Evolutionary conservation across 805 yeast genomes (phyloP).

Genomic region (Metschnikowia sp.): DNA sequence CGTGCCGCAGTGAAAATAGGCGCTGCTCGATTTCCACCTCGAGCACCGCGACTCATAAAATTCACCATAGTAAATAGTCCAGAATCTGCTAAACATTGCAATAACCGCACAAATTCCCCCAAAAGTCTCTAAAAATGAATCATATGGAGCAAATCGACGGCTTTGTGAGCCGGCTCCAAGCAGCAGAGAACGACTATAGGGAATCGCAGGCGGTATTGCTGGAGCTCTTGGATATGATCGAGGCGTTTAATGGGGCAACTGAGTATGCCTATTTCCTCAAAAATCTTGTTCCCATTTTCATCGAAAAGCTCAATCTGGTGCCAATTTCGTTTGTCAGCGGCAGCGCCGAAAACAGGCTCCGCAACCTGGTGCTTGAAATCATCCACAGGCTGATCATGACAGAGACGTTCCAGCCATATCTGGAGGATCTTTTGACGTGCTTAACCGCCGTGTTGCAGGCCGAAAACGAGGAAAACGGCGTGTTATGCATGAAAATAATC

Average conservation of each 20-base stretch:
- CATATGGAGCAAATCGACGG: slow-evolving; percentile 60
- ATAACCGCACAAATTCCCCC: too few relatives aligned
- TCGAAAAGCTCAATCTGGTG: slow-evolving; percentile 57
- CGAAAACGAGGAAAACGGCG: slow-evolving; percentile 96
- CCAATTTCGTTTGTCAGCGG: slow-evolving; percentile 68
- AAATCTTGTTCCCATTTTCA: slow-evolving; percentile 65
- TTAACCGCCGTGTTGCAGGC: slow-evolving; percentile 57
- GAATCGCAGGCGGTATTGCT: slow-evolving; percentile 66
- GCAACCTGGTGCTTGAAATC: slow-evolving; percentile 74
- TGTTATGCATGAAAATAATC: slow-evolving; percentile 80
- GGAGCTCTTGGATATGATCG: slow-evolving; percentile 84
- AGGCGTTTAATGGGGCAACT: slow-evolving; percentile 72
- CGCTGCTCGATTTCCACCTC: slow-evolving; percentile 6
- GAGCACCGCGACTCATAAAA: slow-evolving; percentile 7
- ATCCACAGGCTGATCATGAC: slow-evolving; percentile 79
- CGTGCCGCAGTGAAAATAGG: slow-evolving; percentile 16
- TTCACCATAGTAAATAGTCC: not conserved
- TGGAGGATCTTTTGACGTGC: slow-evolving; percentile 54
- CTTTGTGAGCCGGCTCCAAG: slow-evolving; percentile 62
- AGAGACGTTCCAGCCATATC: slow-evolving; percentile 73
- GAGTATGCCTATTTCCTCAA: slow-evolving; percentile 78
- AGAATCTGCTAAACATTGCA: too few relatives aligned
- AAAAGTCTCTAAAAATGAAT: slow-evolving; percentile 27
- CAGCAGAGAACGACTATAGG: slow-evolving; percentile 50
- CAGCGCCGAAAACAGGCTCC: slow-evolving; percentile 72